Base-by-base conservation (phyloP, 2,329 filamentous ascomycete species). In the Cryphonectria parasitica region DNA sequence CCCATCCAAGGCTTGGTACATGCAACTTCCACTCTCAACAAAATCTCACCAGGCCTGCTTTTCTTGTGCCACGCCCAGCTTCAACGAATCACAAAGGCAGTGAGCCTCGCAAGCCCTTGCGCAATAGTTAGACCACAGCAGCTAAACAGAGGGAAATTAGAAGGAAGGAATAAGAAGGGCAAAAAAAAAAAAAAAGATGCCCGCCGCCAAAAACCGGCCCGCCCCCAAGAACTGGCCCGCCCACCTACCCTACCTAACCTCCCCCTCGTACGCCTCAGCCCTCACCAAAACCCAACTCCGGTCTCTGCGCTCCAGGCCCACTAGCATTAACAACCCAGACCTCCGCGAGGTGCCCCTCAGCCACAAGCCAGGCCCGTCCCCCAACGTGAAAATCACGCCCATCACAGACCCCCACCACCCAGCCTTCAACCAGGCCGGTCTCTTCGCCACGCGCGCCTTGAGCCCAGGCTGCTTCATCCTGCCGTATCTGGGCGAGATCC, bases 401-500 rank as follows among this genome's bases (percentile, higher is more conserved):
- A 91, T 91, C 72, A 76, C 75, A 0, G 77, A 84, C 66, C 77
- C 83, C 0, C 74, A 77, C 0, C 89, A 91, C 75, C 89, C 89
- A 0, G 89, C 89, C 17, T 74, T 80, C 74, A 85, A 86, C 4
- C 89, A 91, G 77, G 78, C 76, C 66, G 89, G 89, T 0, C 86
- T 91, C 43, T 91, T 90, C 75, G 88, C 90, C 4, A 79, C 85
- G 1, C 83, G 82, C 10, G 77, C 84, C 67, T 83, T 92, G 13
- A 76, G 80, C 17, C 84, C 89, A 0, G 88, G 87, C 1, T 80
- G 82, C 1, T 85, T 91, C 60, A 83, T 91, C 65, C 74, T 91
- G n/a, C 85, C 86, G 25, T 92, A 91, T 76, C 80, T 90, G 4
- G 90, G 90, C 7, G 80, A 86, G 22, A 81, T 89, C 63, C 89